Conservation (phyloP, 257 asterid genomes). For the Rubia yunnanensis region DNA sequence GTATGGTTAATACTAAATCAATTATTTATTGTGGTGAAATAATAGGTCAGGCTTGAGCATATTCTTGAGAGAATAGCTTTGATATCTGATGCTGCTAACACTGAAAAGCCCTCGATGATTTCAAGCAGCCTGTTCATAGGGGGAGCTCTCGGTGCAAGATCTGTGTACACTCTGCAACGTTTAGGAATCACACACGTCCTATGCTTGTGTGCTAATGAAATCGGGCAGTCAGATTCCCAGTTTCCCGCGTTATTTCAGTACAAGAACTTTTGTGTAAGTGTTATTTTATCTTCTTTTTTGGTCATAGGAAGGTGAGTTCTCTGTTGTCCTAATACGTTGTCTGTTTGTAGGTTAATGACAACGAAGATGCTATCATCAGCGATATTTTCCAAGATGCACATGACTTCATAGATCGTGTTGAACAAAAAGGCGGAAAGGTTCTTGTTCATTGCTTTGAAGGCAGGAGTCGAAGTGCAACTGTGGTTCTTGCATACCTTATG, state of each 20-base stretch:
- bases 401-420: slow-evolving; percentile 70
- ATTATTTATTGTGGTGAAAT: not conserved
- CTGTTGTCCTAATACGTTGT: slow-evolving; percentile 12
- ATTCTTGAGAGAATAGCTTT: slow-evolving; percentile 82
- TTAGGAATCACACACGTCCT: slow-evolving; percentile 80
- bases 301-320: not conserved
- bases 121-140: slow-evolving; percentile 63
- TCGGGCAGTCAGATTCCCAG: slow-evolving; percentile 95
- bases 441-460: slow-evolving; percentile 99
- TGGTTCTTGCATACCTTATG: slow-evolving; percentile 85
- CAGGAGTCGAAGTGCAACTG: slow-evolving; percentile 91
- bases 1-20: not conserved
- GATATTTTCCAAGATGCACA: slow-evolving; percentile 84
- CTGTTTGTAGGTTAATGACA: slow-evolving; percentile 56
- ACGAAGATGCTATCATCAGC: slow-evolving; percentile 65
- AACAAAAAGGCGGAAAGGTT: slow-evolving; percentile 69
- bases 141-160: slow-evolving; percentile 96
- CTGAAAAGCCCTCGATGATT: slow-evolving; percentile 76
- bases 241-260: slow-evolving; percentile 72
- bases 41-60: slow-evolving; percentile 97
- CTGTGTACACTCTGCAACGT: slow-evolving; percentile 80
- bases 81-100: slow-evolving; percentile 89
- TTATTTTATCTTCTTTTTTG: slow-evolving; percentile 12
- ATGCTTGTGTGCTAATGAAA: slow-evolving; percentile 93
- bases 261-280: slow-evolving; percentile 81